Base-by-base conservation (phyloP, 495 filamentous ascomycete genomes). In the Hyaloscypha bicolor region DNA sequence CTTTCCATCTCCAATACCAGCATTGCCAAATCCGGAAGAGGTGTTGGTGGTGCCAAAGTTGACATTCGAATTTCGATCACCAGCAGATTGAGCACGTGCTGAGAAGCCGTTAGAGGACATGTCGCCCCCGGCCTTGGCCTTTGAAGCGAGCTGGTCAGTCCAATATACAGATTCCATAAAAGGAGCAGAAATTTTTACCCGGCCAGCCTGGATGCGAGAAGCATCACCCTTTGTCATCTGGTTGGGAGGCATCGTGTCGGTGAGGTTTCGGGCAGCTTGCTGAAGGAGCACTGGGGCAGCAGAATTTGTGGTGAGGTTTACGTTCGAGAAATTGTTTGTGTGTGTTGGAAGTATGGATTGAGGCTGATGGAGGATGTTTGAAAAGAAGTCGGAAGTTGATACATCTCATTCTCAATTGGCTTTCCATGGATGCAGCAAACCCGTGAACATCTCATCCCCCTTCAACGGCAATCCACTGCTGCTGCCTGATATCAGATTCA, bases 181-280 rank as follows among this genome's bases (percentile, higher is more conserved):
- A 37, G 35, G 35, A 33, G 2, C 22, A 19, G 55, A 35, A 37
- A 29, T 9, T 0, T 6, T 35, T 56, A 31, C 31, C 22, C 57
- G 62, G 35, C 16, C 37, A 3, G 48, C 56, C 9, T 56, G 32
- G 62, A 64, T 64, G 12, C 51, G 62, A 16, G 62, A 63, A 21
- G 45, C 39, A 33, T 63, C 61, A 25, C 42, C 30, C 21, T 63
- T 53, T 12, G 61, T 32, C 39, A 51, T 60, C 57, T 60, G 33
- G 9, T 60, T 11, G 4, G 42, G 42, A 14, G 42, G 42, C 42
- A 48, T 48, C 16, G 42, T 48, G 11, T 14, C 16, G 42, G 42
- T 48, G 42, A 16, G 11, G 9, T 48, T 12, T 48, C 42, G 42
- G 42, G 42, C 42, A 48, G 42, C 9, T 48, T 14, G 12, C 11